These are phyloP conservation scores for Sarocladium oryzae DNA, from an alignment of 2,329 filamentous ascomycete species.

Conservation along the genomic window DNA sequence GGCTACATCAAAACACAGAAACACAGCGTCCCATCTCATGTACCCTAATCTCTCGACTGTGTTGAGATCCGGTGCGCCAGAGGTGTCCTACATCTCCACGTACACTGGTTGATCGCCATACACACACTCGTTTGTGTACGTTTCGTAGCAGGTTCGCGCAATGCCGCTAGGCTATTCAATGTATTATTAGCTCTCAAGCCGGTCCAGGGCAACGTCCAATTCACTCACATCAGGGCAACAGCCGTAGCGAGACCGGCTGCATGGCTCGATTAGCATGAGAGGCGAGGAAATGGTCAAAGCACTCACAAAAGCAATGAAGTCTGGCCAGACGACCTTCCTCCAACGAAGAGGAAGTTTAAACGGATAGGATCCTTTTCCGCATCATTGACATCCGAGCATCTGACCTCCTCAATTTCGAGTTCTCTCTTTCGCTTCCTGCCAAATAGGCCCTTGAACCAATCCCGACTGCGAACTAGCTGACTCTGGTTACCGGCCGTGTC, in stretches of 20 bases:
- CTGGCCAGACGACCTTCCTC: slow-evolving; percentile 25
- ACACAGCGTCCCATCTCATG: slow-evolving; percentile 30
- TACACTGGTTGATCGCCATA: slow-evolving; percentile 20
- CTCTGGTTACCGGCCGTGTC: not conserved
- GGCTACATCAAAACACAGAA: slow-evolving; percentile 33
- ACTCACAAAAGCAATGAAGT: slow-evolving; percentile 32
- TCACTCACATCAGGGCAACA: slow-evolving; percentile 30
- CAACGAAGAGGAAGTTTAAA: slow-evolving; percentile 31
- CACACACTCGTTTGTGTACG: slow-evolving; percentile 22
- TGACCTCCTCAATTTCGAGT: not conserved
- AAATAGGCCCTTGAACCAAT: slow-evolving; percentile 19
- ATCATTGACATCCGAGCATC: not conserved
- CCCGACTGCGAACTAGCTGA: slow-evolving; percentile 19
- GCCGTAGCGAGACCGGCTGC: slow-evolving; percentile 30
- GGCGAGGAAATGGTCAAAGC: too few relatives aligned
- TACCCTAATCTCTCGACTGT: slow-evolving; percentile 27
- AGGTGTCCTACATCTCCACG: slow-evolving; percentile 34
- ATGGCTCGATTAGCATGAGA: not conserved
- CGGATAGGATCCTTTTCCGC: slow-evolving; percentile 17
- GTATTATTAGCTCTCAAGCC: too few relatives aligned
- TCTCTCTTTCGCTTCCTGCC: slow-evolving; percentile 21
- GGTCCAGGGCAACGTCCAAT: not conserved
- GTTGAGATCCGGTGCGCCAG: slow-evolving; percentile 30
- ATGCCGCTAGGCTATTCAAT: slow-evolving; percentile 27
- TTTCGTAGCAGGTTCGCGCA: slow-evolving; percentile 27